Conservation (phyloP, 805 yeast species). For the Pichia nanzhaoensis region DNA sequence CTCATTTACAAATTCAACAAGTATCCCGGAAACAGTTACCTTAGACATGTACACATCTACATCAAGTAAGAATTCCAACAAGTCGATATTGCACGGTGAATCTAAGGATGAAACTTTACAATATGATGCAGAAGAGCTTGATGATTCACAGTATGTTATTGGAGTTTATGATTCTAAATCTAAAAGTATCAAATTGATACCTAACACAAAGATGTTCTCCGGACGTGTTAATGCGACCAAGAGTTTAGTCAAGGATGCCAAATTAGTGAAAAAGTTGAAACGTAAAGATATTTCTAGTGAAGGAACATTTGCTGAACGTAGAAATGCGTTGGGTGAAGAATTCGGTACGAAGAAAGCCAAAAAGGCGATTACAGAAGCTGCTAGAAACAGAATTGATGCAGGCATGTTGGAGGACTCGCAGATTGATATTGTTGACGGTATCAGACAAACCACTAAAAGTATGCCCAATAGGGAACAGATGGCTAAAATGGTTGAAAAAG, state of each 20-base stretch:
- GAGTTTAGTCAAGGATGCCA: conserved; percentile 11
- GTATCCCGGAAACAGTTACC: conserved; percentile 48
- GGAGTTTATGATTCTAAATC: conserved; percentile 68
- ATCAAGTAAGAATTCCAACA: conserved; percentile 29
- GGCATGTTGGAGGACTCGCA: conserved; percentile 65
- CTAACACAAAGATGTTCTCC: conserved; percentile 11
- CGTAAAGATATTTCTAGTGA: conserved; percentile 7
- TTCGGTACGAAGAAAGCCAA: conserved; percentile 97
- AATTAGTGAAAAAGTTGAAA: conserved; percentile 10
- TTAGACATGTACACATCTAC: conserved; percentile 58
- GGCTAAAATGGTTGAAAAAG: conserved; percentile 44
- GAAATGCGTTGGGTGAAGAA: conserved; percentile 87
- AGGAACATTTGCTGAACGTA: conserved; percentile 34
- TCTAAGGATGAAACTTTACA: conserved; percentile 48
- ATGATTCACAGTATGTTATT: conserved; percentile 52
- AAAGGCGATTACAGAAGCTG: conserved; percentile 75
- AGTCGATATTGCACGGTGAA: conserved; percentile 67
- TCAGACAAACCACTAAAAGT: conserved; percentile 58
- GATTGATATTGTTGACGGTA: conserved; percentile 74
- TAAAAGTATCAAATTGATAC: conserved; percentile 54
- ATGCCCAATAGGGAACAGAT: conserved; percentile 69
- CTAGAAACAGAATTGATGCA: conserved; percentile 80
- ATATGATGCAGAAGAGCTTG: conserved; percentile 54
- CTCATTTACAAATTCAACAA: conserved; percentile 74
- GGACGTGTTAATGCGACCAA: conserved; percentile 33